Conservation (phyloP, 2,329 filamentous ascomycete species). For the Trichoderma sp. region DNA sequence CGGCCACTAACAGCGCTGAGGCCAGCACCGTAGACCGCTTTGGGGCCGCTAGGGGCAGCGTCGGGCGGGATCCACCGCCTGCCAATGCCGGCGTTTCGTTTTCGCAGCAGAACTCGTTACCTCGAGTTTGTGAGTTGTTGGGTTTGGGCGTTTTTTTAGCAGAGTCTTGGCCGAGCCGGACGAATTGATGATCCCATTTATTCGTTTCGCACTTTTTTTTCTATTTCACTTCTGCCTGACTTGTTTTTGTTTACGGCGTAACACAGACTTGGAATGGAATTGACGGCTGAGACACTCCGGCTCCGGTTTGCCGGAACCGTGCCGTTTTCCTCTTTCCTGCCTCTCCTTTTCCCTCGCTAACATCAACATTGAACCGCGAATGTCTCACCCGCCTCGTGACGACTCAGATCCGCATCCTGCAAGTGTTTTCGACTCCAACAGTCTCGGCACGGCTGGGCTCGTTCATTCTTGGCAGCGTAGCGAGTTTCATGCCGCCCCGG, state of each 20-base stretch:
- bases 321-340: not conserved
- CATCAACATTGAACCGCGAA: not conserved
- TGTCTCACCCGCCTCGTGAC: slow-evolving; percentile 18
- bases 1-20: not conserved
- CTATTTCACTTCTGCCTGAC: not conserved
- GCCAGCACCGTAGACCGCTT: not conserved
- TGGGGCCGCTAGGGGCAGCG: not conserved
- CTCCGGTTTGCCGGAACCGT: slow-evolving; percentile 6
- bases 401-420: slow-evolving; percentile 16
- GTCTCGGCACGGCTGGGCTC: not conserved
- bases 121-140: not conserved
- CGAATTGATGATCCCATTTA: not conserved
- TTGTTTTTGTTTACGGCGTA: not conserved
- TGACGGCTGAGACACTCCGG: not conserved
- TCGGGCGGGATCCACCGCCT: not conserved
- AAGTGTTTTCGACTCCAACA: not conserved
- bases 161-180: not conserved
- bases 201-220: not conserved
- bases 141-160: not conserved
- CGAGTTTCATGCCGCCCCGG: not conserved
- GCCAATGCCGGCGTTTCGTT: not conserved
- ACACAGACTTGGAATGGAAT: not conserved
- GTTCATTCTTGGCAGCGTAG: not conserved
- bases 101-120: not conserved
- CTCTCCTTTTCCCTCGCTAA: not conserved